Evolutionary conservation across 257 asterid genomes (phyloP).

Genomic region (Solanum bulbocastanum): DNA sequence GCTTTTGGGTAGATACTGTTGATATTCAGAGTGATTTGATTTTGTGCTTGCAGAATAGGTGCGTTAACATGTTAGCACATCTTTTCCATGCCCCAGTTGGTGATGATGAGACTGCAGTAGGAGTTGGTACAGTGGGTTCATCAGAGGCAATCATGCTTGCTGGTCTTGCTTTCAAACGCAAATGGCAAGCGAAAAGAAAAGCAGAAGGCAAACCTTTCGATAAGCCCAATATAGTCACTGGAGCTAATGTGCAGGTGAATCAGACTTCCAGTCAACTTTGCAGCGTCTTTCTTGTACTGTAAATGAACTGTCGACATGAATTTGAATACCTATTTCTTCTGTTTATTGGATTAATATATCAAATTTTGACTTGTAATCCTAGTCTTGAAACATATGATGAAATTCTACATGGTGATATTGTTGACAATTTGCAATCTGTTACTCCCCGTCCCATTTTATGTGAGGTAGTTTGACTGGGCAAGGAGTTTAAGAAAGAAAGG

Average conservation of each 20-base stretch:
- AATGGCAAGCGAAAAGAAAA: slow-evolving; percentile 65
- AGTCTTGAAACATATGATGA: not conserved
- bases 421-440: not conserved
- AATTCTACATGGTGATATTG: not conserved
- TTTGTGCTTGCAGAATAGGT: slow-evolving; percentile 44
- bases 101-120: slow-evolving; percentile 46
- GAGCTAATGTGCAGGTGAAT: slow-evolving; percentile 64
- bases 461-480: too few species aligned
- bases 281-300: not conserved
- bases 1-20: not conserved
- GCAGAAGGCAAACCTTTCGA: slow-evolving; percentile 44
- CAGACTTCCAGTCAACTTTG: not conserved
- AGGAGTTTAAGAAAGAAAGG: too few species aligned
- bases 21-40: not conserved
- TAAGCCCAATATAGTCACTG: slow-evolving; percentile 65
- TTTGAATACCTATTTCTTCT: not conserved
- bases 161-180: slow-evolving; percentile 79
- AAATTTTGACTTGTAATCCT: not conserved
- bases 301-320: not conserved
- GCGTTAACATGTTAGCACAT: slow-evolving; percentile 75
- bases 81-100: slow-evolving; percentile 64
- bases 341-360: not conserved
- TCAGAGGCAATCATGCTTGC: slow-evolving; percentile 89
- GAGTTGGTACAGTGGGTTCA: slow-evolving; percentile 81
- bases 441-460: too few species aligned